Evolutionary conservation across 2,329 filamentous ascomycete species (phyloP).

Genomic region (Fusarium miscanthi): DNA sequence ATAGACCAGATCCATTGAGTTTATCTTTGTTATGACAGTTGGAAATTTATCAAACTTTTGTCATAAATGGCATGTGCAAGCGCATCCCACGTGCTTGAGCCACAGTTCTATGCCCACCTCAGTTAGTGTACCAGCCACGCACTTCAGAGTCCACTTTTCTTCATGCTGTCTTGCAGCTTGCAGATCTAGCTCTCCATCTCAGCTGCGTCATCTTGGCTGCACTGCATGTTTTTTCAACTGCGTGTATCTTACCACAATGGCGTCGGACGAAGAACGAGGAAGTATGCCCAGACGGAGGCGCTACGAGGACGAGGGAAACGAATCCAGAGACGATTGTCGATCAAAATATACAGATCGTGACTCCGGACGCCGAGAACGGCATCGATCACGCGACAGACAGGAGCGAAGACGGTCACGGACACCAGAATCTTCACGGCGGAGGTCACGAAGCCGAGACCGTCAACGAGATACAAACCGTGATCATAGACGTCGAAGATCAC

Average conservation of each 20-base stretch:
- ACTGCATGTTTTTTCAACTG: neutral
- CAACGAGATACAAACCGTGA: conserved; percentile 43
- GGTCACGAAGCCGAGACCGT: conserved; percentile 45
- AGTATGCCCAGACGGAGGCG: conserved; percentile 27
- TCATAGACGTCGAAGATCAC: conserved; percentile 47
- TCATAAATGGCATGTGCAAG: conserved; percentile 24
- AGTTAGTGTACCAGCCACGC: conserved; percentile 18
- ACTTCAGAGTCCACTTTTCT: conserved; percentile 15
- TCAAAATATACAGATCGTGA: conserved; percentile 41
- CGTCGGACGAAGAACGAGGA: conserved; percentile 41
- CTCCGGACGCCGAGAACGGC: conserved; percentile 43
- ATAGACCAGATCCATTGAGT: conserved; percentile 23
- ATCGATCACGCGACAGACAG: conserved; percentile 44
- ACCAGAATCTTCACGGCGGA: conserved; percentile 44
- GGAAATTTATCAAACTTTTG: conserved; percentile 28
- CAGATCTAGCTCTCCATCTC: conserved; percentile 15
- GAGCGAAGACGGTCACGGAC: conserved; percentile 50
- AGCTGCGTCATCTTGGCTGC: conserved; percentile 23
- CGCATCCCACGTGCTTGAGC: conserved; percentile 23
- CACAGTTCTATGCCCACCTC: neutral
- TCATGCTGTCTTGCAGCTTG: conserved; percentile 19
- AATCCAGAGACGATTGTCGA: conserved; percentile 36
- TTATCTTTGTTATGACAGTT: conserved; percentile 33
- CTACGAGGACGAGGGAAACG: conserved; percentile 36
- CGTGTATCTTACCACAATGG: conserved; percentile 37